A percentile compares a stretch with the other conserved stretches of the same genome.
Conservation (phyloP, 1,284 basidiomycete genomes). For the Paramarasmius palmivorus region DNA sequence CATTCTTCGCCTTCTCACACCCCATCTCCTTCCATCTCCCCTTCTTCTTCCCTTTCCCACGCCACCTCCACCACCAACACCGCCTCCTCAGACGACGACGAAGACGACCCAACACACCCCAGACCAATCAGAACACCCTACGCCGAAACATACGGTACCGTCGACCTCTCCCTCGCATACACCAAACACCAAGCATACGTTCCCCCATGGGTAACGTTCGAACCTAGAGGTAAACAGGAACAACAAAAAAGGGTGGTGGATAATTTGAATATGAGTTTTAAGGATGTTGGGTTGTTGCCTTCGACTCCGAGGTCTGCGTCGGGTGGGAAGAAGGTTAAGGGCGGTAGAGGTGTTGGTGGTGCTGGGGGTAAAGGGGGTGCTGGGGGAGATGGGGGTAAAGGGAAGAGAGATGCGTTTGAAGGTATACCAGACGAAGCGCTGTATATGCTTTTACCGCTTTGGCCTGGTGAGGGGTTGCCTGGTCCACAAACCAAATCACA, state of each 20-base stretch:
- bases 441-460: slow-evolving; percentile 81
- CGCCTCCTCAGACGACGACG: slow-evolving; percentile 16
- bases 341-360: slow-evolving; percentile 14
- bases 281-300: slow-evolving; percentile 75
- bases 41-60: slow-evolving; percentile 18
- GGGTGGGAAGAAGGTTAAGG: slow-evolving; percentile 29
- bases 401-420: slow-evolving; percentile 52
- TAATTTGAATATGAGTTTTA: slow-evolving; percentile 72
- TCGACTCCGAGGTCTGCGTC: slow-evolving; percentile 37
- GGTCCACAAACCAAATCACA: too few relatives aligned
- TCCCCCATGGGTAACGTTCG: slow-evolving; percentile 71
- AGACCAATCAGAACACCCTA: slow-evolving; percentile 37
- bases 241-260: slow-evolving; percentile 66
- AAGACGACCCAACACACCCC: slow-evolving; percentile 36
- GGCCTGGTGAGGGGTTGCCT: slow-evolving; percentile 78
- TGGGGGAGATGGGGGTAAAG: not conserved
- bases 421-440: slow-evolving; percentile 65
- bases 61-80: slow-evolving; percentile 19
- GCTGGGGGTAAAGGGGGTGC: slow-evolving; percentile 29
- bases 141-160: slow-evolving; percentile 75
- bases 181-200: slow-evolving; percentile 45
- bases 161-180: too few relatives aligned
- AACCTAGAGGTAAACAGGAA: slow-evolving; percentile 63
- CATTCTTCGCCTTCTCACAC: too few relatives aligned
- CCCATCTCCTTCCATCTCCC: too few relatives aligned